A percentile compares a stretch with the other conserved stretches of the same genome.
phyloP scores from a whole-genome alignment of 2,329 filamentous ascomycete species.

The Tolypocladium endophyticum region DNA sequence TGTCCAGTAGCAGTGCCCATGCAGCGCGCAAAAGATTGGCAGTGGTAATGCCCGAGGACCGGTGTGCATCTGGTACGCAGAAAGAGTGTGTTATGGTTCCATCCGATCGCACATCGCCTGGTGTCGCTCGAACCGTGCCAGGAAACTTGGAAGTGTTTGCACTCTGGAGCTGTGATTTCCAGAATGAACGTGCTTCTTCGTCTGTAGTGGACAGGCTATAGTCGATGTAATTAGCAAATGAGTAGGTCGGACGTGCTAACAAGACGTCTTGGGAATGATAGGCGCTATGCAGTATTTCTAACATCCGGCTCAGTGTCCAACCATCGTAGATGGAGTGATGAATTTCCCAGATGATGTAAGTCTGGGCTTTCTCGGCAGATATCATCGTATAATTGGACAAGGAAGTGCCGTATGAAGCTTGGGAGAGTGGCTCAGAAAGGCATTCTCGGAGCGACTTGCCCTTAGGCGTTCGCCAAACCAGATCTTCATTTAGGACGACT shows the following conservation, averaged over 20 bases:
- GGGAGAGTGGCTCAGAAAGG: background rate
- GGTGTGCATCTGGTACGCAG: background rate
- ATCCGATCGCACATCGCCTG: slow-evolving; percentile 1
- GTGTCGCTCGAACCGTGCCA: background rate
- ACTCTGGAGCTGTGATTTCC: background rate
- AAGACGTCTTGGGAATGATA: background rate
- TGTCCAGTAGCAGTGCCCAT: slow-evolving; percentile 13
- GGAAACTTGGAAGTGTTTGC: background rate
- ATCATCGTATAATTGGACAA: slow-evolving; percentile 7
- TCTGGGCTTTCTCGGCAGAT: too few relatives aligned
- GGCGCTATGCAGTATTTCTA: background rate
- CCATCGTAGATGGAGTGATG: slow-evolving; percentile 15
- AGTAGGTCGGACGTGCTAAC: background rate
- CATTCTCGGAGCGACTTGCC: background rate
- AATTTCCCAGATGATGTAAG: background rate
- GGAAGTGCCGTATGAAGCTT: slow-evolving; percentile 1
- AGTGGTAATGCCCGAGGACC: slow-evolving; percentile 4
- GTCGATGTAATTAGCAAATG: slow-evolving; percentile 6
- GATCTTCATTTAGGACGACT: background rate
- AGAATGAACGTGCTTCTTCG: background rate
- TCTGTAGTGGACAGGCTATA: background rate
- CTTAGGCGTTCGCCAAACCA: background rate
- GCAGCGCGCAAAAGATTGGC: slow-evolving; percentile 14
- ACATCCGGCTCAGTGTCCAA: slow-evolving; percentile 6
- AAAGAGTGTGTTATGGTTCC: background rate